Evolutionary conservation across 495 filamentous ascomycete genomes (phyloP), one percentile per base, ranked within the genome.

Genomic region (Alectoria sarmentosa): DNA sequence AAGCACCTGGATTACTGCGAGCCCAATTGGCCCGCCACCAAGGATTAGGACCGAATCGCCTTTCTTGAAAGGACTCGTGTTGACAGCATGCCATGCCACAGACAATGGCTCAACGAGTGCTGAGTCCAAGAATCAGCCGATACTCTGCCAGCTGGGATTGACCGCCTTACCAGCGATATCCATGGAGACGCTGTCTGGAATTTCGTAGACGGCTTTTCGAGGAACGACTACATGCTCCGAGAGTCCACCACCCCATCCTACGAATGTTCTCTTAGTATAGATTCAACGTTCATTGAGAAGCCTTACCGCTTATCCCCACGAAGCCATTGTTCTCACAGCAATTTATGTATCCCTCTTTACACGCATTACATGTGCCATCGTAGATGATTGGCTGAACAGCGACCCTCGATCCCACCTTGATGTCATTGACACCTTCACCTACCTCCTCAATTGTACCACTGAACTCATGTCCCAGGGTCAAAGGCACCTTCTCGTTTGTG

Each of bases 71-170:
- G 79, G 76, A 21, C 78, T 80, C 52, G 77, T 71, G 21, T 79
- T 80, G 49, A 88, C 80, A 21, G 83, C 84, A 70, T 88, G 85
- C 85, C 85, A 88, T 62, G 78, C 86, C 2, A 88, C 86, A 15
- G 83, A 73, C 0, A 88, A 74, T 0, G 86, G 86, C 65, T 89
- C 86, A 44, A 87, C 72, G n/a, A 86, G 73, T 6, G 85, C 83
- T 75, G 70, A 32, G 34, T 41, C 14, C 17, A 52, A 42, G 55
- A 21, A 48, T 67, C 57, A 67, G 65, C 32, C 4, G 34, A 38
- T 17, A 37, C 11, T 54, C 15, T 5, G 34, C 14, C 26, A n/a
- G 1, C 7, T 39, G 41, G 36, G 42, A 37, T 34, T 32, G 28
- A 54, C 39, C 23, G 30, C 66, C 70, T 65, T 57, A 78, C 78